Evolutionary conservation across 2,329 filamentous ascomycete species (phyloP), one percentile per base, ranked within the genome.

Genomic region (Thermothelomyces thermophilus): DNA sequence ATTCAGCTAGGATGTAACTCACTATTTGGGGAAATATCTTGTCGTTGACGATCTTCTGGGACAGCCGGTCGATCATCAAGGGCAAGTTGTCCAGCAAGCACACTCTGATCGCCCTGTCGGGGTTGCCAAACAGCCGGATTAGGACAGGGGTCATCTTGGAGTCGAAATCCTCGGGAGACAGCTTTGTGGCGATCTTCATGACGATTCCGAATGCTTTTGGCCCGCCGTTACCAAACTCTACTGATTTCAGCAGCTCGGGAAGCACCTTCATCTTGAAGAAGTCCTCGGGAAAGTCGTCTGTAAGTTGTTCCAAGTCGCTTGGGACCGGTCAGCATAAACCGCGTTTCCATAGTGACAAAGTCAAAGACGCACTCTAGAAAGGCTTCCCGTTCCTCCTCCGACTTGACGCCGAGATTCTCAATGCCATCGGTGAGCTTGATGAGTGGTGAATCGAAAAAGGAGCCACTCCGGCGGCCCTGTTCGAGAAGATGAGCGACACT

Each of bases 221-320:
- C 0, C 93, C 93, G 24, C 93, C 93, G 10, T 91, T 93, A 7
- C 93, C 93, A 66, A 96, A 98, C 63, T 98, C 93, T n/a, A 97
- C 90, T 0, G 90, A 95, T 64, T 97, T 98, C n/a, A 98, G 76
- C 26, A 98, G 73, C 64, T 98, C 93, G 0, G 93, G 93, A 8
- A 98, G 75, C 3, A 98, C 83, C 63, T 97, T 98, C 77, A 95
- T 87, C 65, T 94, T 95, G 75, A 97, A 95, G 67, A 95, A 98
- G 52, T 97, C 93, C 63, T 96, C 91, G 0, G 93, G 93, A 54
- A 97, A 96, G 66, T 98, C 90, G 58, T 96, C 89, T 0, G 89
- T 86, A 5, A 96, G 76, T 52, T 86, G 77, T 58, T 95, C 89
- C 5, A 98, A 78, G 62, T 95, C 88, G 48, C 74, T 77, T n/a